Evolutionary conservation across 306 rosid species (phyloP), one percentile per base, ranked within the genome.

Genomic region (Argentina anserina): DNA sequence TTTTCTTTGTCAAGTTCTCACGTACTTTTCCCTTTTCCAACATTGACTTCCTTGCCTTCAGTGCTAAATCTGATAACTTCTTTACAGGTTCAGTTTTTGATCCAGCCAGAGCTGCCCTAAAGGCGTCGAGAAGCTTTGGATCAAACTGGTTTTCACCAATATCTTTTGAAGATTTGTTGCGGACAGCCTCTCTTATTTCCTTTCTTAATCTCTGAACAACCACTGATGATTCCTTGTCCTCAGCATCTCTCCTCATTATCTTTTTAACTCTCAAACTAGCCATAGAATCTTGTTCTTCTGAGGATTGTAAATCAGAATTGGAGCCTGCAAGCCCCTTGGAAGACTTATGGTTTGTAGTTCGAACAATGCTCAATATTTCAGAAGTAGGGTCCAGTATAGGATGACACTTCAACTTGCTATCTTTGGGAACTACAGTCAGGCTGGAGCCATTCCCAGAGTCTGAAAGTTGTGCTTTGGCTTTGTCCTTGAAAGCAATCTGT

Each of bases 111-210:
- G 97, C 99, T 42, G 85, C 87, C 74, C 99, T 91, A 67, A 94
- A 94, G 78, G 99, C 99, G 71, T 74, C 93, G 80, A 94, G 99
- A 86, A 94, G 99, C 83, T 91, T 94, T 59, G 92, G 77, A 82
- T 91, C 97, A 75, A 91, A 81, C 82, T 82, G 86, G 75, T 79
- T 87, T 74, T 90, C 91, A 80, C 83, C 96, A 56, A 87, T 74
- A 78, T 82, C 90, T 73, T 85, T 79, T n/a, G 88, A 53, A 79
- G 96, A 78, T 81, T 86, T 86, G 79, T 88, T 82, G 50, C 85
- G 84, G 68, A 91, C 91, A 67, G 89, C 99, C 72, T 94, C 97
- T 86, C 97, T 90, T 68, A 91, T 94, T 87, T 88, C 90, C 82
- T 84, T 88, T 83, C 95, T 90, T 40, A 94, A 87, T 77, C 81